phyloP scores from a whole-genome alignment of 768 basidiomycete species.

The Chlorophyllum brunneum region DNA sequence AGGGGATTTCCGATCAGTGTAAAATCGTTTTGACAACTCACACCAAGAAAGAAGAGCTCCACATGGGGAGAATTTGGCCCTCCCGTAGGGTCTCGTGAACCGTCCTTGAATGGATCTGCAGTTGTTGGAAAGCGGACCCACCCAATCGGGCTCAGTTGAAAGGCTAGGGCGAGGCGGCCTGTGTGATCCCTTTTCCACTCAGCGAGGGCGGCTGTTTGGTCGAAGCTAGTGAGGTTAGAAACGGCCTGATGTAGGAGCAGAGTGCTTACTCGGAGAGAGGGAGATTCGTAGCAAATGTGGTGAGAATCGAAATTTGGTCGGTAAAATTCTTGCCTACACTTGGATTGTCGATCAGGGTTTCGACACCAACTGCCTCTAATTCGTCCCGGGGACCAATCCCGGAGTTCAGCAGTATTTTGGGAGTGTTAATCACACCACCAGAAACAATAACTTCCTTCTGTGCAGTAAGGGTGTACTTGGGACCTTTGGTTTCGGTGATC shows the following conservation, averaged over 20 bases:
- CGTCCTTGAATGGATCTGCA: conserved; percentile 8
- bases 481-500: neutral
- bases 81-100: conserved; percentile 4
- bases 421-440: conserved; percentile 16
- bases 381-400: conserved; percentile 18
- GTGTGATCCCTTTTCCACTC: conserved; percentile 7
- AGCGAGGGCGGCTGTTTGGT: neutral
- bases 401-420: conserved; percentile 20
- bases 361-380: conserved; percentile 13
- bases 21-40: neutral
- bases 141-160: neutral
- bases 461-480: conserved; percentile 9
- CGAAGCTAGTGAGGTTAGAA: neutral
- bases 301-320: conserved; percentile 10
- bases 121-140: conserved; percentile 12
- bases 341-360: conserved; percentile 12
- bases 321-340: conserved; percentile 18
- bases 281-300: neutral
- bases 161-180: conserved; percentile 5
- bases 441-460: conserved; percentile 18
- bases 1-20: neutral
- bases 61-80: conserved; percentile 13
- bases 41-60: conserved; percentile 5
- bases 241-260: neutral
- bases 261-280: neutral